These are phyloP conservation scores for Asterochloris sp. DNA, from an alignment of 139 green algal genomes.

Conservation along the genomic window DNA sequence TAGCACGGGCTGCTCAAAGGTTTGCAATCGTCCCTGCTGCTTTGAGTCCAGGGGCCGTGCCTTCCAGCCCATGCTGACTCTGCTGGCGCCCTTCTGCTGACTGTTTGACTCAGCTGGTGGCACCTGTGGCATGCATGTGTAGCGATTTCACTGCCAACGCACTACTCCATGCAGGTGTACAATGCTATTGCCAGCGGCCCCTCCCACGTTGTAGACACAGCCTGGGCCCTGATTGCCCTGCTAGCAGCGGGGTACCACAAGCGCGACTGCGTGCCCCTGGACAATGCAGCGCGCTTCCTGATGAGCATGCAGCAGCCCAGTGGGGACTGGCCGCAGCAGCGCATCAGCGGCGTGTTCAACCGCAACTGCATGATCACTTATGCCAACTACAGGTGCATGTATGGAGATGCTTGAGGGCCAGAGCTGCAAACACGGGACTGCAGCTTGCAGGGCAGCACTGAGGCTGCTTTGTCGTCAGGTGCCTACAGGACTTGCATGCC, in stretches of 20 bases:
- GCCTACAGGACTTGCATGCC: neutral
- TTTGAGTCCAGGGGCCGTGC: no score
- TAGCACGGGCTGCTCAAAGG: no score
- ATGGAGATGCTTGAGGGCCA: neutral
- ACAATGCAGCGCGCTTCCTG: constrained; percentile 45
- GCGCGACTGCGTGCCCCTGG: constrained; percentile 57
- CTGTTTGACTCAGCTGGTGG: no score
- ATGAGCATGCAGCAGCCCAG: constrained; percentile 41
- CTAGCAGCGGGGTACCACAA: constrained; percentile 65
- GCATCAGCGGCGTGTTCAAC: constrained; percentile 99
- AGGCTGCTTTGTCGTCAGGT: no score
- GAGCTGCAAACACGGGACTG: neutral
- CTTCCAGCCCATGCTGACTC: no score
- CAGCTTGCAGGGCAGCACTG: neutral
- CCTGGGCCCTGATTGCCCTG: constrained; percentile 92
- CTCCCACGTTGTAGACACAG: constrained; percentile 93
- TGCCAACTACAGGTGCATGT: constrained; percentile 84
- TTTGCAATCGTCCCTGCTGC: no score
- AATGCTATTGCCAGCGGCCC: constrained; percentile 68
- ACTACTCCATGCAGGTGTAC: constrained; percentile 68
- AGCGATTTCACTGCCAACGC: no score
- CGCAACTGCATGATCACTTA: constrained; percentile 99
- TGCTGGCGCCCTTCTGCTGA: no score
- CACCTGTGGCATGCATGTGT: no score
- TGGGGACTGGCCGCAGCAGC: constrained; percentile 98